Evolutionary conservation across 1,139 yeast genomes (phyloP), one percentile per base, ranked within the genome.

Genomic region (Magnusiomyces magnusii): DNA sequence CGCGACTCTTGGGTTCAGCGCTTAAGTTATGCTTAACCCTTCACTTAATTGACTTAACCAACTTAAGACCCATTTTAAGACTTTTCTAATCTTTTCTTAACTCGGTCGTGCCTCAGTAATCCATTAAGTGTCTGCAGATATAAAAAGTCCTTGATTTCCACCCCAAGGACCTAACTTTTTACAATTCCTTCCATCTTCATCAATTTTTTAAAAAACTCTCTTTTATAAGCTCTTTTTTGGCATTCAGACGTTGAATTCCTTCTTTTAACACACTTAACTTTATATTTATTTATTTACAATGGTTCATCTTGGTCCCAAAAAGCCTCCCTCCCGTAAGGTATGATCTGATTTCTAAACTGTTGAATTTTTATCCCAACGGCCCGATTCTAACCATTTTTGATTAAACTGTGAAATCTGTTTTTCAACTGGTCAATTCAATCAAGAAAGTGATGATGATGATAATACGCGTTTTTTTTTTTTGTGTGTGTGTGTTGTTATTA

Each of bases 251-350:
- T 10, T 10, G 47, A n/a, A 51, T 42, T 7, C 15, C 52, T 42
- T 31, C 23, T 17, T 15, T 44, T n/a, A 13, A 47, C 19, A 10
- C 27, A 27, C 25, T 42, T 19, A 7, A 31, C 36, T 7, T 39
- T 39, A 39, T 9, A 10, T 15, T 19, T 17, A 21, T 15, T 54
- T 19, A 31, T 47, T n/a, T 13, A 57, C 9, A 66, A 87, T 87
- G 95, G 95, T 87, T 72, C 89, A 84, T 73, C 80, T 87, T 71
- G 95, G 95, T 71, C 93, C 95, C 64, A 85, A 86, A 73, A 83
- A 82, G 67, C 95, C 95, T 57, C 92, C 87, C 64, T 84, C 85
- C 70, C 85, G 95, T 77, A 87, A 83, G 74, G 85, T 73, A 66
- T 25, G 54, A 31, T 31, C 13, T 31, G 36, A 31, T 7, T 31